phyloP scores from a whole-genome alignment of 2,329 filamentous ascomycete genomes.

The Aureobasidium uvarum region DNA sequence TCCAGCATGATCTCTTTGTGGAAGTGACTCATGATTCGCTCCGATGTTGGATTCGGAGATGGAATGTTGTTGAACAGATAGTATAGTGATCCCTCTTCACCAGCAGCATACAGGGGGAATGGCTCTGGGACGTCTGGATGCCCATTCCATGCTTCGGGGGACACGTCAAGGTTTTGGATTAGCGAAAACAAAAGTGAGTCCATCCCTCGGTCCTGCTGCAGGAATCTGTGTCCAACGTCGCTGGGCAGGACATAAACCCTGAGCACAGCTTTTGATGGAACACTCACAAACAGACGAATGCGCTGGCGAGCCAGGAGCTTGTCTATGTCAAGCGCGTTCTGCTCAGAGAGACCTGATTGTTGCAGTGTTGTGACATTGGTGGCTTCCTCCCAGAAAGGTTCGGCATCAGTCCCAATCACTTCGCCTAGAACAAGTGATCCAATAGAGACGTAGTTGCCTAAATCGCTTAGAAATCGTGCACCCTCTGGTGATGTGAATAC shows the following conservation, averaged over 20 bases:
- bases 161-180: constrained; percentile 57
- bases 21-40: constrained; percentile 51
- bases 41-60: constrained; percentile 61
- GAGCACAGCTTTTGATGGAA: constrained; percentile 34
- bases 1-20: constrained; percentile 55
- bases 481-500: constrained; percentile 2
- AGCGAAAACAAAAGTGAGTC: constrained; percentile 53
- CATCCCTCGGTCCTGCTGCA: constrained; percentile 51
- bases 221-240: constrained; percentile 56
- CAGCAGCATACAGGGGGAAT: constrained; percentile 45
- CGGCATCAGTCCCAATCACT: background rate
- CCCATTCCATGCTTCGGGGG: constrained; percentile 57
- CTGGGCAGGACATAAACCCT: constrained; percentile 65
- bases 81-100: constrained; percentile 58
- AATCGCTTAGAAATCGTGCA: constrained; percentile 25
- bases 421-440: constrained; percentile 30
- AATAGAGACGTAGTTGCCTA: constrained; percentile 33
- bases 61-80: constrained; percentile 71
- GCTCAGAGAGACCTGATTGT: constrained; percentile 11
- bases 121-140: constrained; percentile 30
- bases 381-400: constrained; percentile 25
- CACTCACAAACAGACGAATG: constrained; percentile 28
- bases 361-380: background rate
- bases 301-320: constrained; percentile 31
- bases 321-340: constrained; percentile 1